Evolutionary conservation across 2,329 filamentous ascomycete species (phyloP).

Genomic region (Orbilia oligospora): DNA sequence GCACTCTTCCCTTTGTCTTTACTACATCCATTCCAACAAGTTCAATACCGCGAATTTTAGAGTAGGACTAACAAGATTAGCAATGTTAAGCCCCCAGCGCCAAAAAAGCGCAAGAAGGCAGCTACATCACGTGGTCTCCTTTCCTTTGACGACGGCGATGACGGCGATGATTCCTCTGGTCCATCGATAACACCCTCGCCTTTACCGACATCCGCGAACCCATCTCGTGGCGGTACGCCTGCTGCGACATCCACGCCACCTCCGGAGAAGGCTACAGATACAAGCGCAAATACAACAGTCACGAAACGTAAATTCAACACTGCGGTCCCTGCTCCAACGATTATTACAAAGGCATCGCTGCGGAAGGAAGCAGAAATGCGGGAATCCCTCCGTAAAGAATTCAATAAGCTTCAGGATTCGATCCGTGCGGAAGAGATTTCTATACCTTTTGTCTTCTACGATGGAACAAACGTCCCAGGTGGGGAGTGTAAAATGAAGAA

Average conservation of each 20-base stretch:
- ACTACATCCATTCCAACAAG: neutral
- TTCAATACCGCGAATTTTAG: slow-evolving; percentile 46
- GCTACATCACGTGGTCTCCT: slow-evolving; percentile 54
- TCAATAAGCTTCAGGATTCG: slow-evolving; percentile 83
- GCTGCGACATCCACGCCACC: slow-evolving; percentile 37
- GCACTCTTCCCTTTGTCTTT: slow-evolving; percentile 43
- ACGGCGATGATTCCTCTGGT: slow-evolving; percentile 43
- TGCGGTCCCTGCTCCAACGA: slow-evolving; percentile 79
- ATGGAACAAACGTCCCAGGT: slow-evolving; percentile 85
- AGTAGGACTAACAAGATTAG: slow-evolving; percentile 61
- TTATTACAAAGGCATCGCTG: slow-evolving; percentile 81
- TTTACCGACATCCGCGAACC: slow-evolving; percentile 47
- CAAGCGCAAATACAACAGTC: slow-evolving; percentile 46
- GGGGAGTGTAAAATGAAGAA: slow-evolving; percentile 87
- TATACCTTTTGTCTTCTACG: slow-evolving; percentile 97
- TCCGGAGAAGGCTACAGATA: slow-evolving; percentile 28
- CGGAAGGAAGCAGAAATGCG: slow-evolving; percentile 83
- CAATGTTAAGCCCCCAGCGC: slow-evolving; percentile 58
- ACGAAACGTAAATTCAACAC: slow-evolving; percentile 64
- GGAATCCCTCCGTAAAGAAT: slow-evolving; percentile 82
- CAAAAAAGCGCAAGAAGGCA: slow-evolving; percentile 60
- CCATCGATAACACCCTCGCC: slow-evolving; percentile 56
- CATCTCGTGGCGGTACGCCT: slow-evolving; percentile 50
- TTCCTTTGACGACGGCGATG: slow-evolving; percentile 56
- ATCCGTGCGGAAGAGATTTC: slow-evolving; percentile 91